These are phyloP conservation scores for Ensete glaucum DNA, from an alignment of 176 grass and related monocot species.

Conservation along the genomic window DNA sequence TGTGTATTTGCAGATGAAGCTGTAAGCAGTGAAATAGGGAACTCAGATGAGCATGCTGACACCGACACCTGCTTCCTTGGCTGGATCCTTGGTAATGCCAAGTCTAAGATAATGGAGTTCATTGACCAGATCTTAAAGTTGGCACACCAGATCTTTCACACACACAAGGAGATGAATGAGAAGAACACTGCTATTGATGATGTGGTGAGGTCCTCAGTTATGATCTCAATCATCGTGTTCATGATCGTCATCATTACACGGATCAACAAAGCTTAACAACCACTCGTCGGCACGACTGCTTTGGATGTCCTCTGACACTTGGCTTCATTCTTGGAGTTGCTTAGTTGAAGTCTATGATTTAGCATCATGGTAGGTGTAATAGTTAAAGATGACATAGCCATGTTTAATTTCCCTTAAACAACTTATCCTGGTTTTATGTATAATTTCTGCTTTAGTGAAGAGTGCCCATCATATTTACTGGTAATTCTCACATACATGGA, in stretches of 20 bases:
- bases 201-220: constrained; percentile 48
- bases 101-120: constrained; percentile 49
- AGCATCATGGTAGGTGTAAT: no score
- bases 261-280: constrained; percentile 30
- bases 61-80: constrained; percentile 36
- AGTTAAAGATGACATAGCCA: no score
- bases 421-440: no score
- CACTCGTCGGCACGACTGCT: constrained; percentile 43
- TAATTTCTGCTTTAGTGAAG: no score
- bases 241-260: constrained; percentile 65
- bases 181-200: constrained; percentile 34
- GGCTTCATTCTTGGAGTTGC: not conserved
- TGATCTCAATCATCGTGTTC: constrained; percentile 71
- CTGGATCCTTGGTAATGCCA: constrained; percentile 52
- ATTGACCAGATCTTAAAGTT: constrained; percentile 46
- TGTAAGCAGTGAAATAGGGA: constrained; percentile 14
- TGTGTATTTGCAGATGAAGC: constrained; percentile 1
- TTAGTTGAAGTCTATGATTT: constrained; percentile 5
- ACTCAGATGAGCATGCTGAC: constrained; percentile 14
- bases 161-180: constrained; percentile 21
- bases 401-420: no score
- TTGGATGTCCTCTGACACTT: constrained; percentile 20
- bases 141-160: constrained; percentile 40
- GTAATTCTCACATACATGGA: no score
- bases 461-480: no score